Percentiles rank a stretch among this genome's conserved stretches.
Conservation (phyloP, 1,139 yeast genomes). For the Debaryomyces nepalensis region DNA sequence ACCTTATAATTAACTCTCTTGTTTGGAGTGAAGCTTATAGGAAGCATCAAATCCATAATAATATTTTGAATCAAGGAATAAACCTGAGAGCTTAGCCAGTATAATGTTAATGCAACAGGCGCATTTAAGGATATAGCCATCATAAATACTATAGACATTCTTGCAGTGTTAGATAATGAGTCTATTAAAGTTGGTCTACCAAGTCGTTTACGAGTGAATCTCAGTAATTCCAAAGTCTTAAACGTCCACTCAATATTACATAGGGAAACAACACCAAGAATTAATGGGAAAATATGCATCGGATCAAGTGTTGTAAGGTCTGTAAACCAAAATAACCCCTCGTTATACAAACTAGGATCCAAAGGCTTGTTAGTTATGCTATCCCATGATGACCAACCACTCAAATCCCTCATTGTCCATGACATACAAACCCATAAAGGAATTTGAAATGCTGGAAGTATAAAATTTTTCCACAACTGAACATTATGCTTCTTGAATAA, state of each 20-base stretch:
- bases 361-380: slow-evolving; percentile 51
- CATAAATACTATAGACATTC: slow-evolving; percentile 76
- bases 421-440: slow-evolving; percentile 90
- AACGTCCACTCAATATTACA: slow-evolving; percentile 79
- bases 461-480: slow-evolving; percentile 78
- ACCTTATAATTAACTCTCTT: slow-evolving; percentile 25
- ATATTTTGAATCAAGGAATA: slow-evolving; percentile 79
- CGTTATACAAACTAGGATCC: slow-evolving; percentile 57
- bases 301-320: slow-evolving; percentile 70
- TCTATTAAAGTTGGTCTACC: slow-evolving; percentile 65
- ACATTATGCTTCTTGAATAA: slow-evolving; percentile 69
- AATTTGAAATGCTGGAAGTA: slow-evolving; percentile 77
- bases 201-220: slow-evolving; percentile 42
- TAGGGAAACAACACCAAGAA: slow-evolving; percentile 70
- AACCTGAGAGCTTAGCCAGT: slow-evolving; percentile 85
- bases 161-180: slow-evolving; percentile 63
- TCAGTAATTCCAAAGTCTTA: slow-evolving; percentile 58
- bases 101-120: slow-evolving; percentile 76
- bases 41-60: slow-evolving; percentile 68
- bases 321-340: slow-evolving; percentile 62
- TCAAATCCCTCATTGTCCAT: slow-evolving; percentile 71
- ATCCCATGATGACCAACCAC: slow-evolving; percentile 70
- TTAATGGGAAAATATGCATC: slow-evolving; percentile 65
- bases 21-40: slow-evolving; percentile 58
- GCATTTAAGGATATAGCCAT: slow-evolving; percentile 89